Evolutionary conservation across 371 early-diverging fungal species (phyloP), one percentile per base, ranked within the genome.

Genomic region (Mucor mucedo): DNA sequence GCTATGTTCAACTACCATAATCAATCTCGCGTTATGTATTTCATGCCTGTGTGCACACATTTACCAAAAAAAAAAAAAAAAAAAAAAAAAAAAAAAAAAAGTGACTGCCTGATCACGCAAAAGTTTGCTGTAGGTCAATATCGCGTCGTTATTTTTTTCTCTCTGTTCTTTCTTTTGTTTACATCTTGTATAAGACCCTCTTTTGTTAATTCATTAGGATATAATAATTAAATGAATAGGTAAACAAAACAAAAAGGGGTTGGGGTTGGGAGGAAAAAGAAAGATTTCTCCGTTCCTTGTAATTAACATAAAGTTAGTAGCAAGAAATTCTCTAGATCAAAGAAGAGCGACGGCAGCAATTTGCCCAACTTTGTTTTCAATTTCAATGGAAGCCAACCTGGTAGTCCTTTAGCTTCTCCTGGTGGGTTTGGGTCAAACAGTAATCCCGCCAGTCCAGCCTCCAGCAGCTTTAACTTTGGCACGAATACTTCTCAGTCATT

Each of bases 311-410:
- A 21, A 21, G n/a, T 21, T 63, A 68, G 63, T 63, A 68, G 63
- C 44, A 63, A 59, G 50, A 45, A 27, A 30, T 50, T 30, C 28
- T 49, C 59, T 10, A 58, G 63, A 63, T 58, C 55, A 32, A 68
- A 63, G 33, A 68, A 68, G n/a, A 52, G 50, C 8, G 52, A 42
- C 42, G 68, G 42, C 33, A 42, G 48, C 16, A 55, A 54, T 35
- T 48, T 63, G 11, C 63, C 63, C 13, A 68, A 68, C 48, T 68
- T 68, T 39, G 68, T 68, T 63, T 39, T 45, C 14, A 28, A 59
- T 52, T 32, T 60, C 54, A 6, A 13, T 11, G 63, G 60, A 21
- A 63, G 56, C 33, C 56, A 54, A 16, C 60, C 66, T 38, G 63
- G 35, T 28, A 62, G 63, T 11, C 63, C 63, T 32, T 45, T 49